A percentile compares a stretch with the other conserved stretches of the same genome.
Conservation (phyloP, 169 alveolate genomes). For the Plasmodium fragile region DNA sequence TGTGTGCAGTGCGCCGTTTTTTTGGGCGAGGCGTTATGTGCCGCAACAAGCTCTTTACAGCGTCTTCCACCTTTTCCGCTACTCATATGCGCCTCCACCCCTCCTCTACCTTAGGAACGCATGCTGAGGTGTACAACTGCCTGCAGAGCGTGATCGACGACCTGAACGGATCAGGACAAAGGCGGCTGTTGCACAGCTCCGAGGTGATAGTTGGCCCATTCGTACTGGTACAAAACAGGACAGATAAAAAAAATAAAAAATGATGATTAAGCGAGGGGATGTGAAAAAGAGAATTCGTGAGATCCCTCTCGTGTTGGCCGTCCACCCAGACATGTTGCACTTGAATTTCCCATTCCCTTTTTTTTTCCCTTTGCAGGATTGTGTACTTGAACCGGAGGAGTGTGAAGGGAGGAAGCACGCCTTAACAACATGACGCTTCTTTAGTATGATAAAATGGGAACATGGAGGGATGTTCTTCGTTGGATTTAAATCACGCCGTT, state of each 20-base stretch:
- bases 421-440: background rate
- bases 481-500: background rate
- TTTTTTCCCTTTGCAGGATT: background rate
- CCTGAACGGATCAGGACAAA: background rate
- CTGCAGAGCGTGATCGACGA: background rate
- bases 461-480: background rate
- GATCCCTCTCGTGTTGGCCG: background rate
- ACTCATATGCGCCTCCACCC: background rate
- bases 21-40: background rate
- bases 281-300: background rate
- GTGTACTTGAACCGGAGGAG: background rate
- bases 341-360: background rate
- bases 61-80: background rate
- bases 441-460: background rate
- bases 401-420: background rate
- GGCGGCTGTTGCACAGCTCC: background rate
- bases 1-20: background rate
- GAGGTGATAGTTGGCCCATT: constrained; percentile 69
- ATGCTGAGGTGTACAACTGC: constrained; percentile 27
- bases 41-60: background rate
- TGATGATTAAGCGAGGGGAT: background rate
- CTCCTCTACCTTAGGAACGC: constrained; percentile 9
- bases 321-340: background rate
- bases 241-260: background rate
- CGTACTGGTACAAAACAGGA: constrained; percentile 25